These are phyloP conservation scores for Fusarium denticulatum DNA, from an alignment of 2,329 filamentous ascomycete genomes.

Conservation along the genomic window DNA sequence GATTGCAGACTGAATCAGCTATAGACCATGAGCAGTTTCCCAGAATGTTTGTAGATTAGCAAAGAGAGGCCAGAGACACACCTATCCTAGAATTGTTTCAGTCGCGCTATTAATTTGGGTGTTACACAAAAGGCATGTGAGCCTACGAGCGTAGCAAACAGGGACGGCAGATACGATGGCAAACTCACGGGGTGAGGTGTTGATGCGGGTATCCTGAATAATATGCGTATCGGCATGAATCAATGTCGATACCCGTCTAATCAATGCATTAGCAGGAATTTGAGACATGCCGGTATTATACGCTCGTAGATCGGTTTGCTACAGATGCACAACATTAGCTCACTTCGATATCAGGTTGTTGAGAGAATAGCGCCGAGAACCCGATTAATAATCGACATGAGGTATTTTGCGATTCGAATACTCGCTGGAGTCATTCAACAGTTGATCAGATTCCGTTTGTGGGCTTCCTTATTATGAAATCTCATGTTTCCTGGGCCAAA, in stretches of 20 bases:
- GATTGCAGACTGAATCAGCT: constrained; percentile 3
- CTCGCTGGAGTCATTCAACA: background rate
- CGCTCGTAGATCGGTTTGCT: background rate
- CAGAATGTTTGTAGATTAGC: background rate
- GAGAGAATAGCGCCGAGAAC: background rate
- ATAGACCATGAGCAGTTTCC: background rate
- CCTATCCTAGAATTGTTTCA: background rate
- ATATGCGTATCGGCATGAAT: background rate
- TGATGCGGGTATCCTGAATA: background rate
- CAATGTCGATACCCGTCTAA: background rate
- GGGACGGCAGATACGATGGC: background rate
- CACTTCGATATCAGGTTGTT: background rate
- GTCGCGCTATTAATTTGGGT: background rate
- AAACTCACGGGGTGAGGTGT: constrained; percentile 18
- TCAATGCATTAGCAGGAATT: background rate
- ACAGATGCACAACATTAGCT: background rate
- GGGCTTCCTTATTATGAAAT: background rate
- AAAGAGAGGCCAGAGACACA: background rate
- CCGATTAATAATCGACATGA: background rate
- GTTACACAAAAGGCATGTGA: background rate
- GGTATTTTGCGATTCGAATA: background rate
- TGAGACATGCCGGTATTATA: background rate
- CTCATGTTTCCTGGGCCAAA: background rate
- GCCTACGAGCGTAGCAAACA: background rate
- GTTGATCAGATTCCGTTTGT: background rate